Conservation (phyloP, 2,329 filamentous ascomycete species). For the Pseudodiploospora longispora region DNA sequence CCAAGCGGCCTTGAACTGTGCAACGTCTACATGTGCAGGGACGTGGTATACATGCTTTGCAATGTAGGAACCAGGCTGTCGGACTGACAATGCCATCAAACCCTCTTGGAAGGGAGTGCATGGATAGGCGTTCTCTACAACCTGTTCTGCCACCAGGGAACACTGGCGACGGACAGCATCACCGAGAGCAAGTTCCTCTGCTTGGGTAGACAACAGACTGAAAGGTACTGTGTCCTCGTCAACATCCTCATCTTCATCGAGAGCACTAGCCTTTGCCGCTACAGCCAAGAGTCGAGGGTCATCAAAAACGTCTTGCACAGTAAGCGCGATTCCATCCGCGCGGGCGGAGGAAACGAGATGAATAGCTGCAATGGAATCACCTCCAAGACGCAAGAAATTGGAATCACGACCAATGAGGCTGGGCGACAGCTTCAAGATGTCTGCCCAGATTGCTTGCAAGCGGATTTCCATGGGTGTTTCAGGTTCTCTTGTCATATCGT, state of each 20-base stretch:
- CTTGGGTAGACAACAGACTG: conserved; percentile 8
- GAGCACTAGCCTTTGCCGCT: neutral
- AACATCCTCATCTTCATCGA: neutral
- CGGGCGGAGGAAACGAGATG: conserved; percentile 8
- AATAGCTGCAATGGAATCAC: conserved; percentile 20
- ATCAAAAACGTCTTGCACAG: conserved; percentile 11
- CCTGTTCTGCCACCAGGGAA: neutral
- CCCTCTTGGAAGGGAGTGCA: conserved; percentile 30
- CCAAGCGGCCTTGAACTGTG: conserved; percentile 21
- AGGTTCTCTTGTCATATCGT: conserved; percentile 1
- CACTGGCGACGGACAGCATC: conserved; percentile 11
- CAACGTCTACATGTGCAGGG: conserved; percentile 12
- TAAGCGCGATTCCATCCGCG: conserved; percentile 3
- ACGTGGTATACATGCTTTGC: conserved; percentile 22
- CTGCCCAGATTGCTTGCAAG: conserved; percentile 6
- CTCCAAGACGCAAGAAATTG: conserved; percentile 19
- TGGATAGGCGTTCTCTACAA: conserved; percentile 20
- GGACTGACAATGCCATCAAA: conserved; percentile 25
- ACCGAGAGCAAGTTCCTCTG: no score
- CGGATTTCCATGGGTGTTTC: conserved; percentile 4
- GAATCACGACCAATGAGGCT: conserved; percentile 21
- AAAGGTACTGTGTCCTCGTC: neutral
- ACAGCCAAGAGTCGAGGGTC: conserved; percentile 9
- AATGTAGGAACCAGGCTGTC: conserved; percentile 15
- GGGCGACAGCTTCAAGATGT: conserved; percentile 1